A percentile compares a stretch with the other conserved stretches of the same genome.
Conservation (phyloP, 768 basidiomycete genomes). For the Dendrothele bispora region DNA sequence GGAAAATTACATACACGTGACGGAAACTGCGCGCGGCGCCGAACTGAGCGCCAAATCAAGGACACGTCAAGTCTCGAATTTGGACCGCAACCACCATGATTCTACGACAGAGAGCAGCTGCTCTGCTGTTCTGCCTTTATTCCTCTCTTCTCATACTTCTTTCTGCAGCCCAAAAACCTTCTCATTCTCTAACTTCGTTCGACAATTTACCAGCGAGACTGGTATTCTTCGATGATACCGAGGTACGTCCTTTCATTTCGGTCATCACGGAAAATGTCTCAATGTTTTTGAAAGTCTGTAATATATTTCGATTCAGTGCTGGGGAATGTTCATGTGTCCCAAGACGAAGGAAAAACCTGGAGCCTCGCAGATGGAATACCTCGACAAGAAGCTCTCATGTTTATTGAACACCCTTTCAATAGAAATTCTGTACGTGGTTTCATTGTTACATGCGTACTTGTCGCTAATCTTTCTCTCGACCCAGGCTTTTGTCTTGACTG, state of each 20-base stretch:
- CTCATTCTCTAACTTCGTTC: constrained; percentile 54
- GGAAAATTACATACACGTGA: no score
- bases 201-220: constrained; percentile 71
- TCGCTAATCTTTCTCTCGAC: background rate
- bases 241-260: constrained; percentile 49
- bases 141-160: background rate
- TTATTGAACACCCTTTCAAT: constrained; percentile 87
- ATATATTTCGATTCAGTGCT: constrained; percentile 77
- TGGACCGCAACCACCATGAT: constrained; percentile 7
- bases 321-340: constrained; percentile 74
- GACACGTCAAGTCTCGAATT: no score
- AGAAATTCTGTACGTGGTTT: constrained; percentile 49
- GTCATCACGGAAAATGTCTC: background rate
- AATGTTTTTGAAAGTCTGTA: constrained; percentile 39
- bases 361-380: constrained; percentile 52
- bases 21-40: no score
- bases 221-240: constrained; percentile 92
- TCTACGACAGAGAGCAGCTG: background rate
- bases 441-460: background rate
- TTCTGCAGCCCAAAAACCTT: constrained; percentile 42
- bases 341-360: constrained; percentile 83
- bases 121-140: constrained; percentile 2
- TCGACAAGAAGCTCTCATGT: constrained; percentile 59
- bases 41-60: no score
- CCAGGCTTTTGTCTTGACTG: constrained; percentile 87